Evolutionary conservation across 371 early-diverging fungal species (phyloP).

Genomic region (Circinella umbellata): DNA sequence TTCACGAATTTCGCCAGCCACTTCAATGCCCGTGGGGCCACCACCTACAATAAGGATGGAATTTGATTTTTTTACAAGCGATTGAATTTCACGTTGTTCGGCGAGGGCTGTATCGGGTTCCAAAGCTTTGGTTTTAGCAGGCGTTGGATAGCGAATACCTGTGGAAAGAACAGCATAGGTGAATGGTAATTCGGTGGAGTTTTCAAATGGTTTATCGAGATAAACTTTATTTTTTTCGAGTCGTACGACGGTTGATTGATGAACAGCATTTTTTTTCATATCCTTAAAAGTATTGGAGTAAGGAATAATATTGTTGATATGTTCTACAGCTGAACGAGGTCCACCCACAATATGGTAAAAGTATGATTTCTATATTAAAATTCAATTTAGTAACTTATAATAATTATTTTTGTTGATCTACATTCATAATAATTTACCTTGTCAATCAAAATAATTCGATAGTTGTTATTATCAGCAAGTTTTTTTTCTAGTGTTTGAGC

Average conservation of each 20-base stretch:
- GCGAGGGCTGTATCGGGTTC: conserved; percentile 27
- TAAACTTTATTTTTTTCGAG: conserved; percentile 22
- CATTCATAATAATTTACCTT: conserved; percentile 17
- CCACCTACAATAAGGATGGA: conserved; percentile 61
- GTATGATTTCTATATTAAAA: conserved; percentile 25
- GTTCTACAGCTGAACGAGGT: conserved; percentile 27
- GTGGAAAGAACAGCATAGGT: conserved; percentile 32
- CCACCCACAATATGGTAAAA: conserved; percentile 41
- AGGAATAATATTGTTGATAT: conserved; percentile 33
- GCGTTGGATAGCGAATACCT: conserved; percentile 31
- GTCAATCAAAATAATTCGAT: conserved; percentile 39
- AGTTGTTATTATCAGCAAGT: conserved; percentile 10
- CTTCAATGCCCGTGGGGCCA: conserved; percentile 63
- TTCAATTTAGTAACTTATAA: not conserved
- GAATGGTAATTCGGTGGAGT: conserved; percentile 21
- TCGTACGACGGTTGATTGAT: conserved; percentile 30
- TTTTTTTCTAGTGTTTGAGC: conserved; percentile 33
- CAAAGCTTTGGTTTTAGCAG: conserved; percentile 17
- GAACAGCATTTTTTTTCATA: conserved; percentile 24
- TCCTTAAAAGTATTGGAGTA: conserved; percentile 28
- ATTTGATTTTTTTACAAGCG: conserved; percentile 42
- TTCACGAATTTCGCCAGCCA: conserved; percentile 58
- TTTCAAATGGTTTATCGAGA: conserved; percentile 23
- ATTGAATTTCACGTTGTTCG: conserved; percentile 32
- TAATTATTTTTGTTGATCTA: too few species aligned